Evolutionary conservation across 345 rosid genomes (phyloP), one percentile per base, ranked within the genome.

Genomic region (Toxicodendron radicans): DNA sequence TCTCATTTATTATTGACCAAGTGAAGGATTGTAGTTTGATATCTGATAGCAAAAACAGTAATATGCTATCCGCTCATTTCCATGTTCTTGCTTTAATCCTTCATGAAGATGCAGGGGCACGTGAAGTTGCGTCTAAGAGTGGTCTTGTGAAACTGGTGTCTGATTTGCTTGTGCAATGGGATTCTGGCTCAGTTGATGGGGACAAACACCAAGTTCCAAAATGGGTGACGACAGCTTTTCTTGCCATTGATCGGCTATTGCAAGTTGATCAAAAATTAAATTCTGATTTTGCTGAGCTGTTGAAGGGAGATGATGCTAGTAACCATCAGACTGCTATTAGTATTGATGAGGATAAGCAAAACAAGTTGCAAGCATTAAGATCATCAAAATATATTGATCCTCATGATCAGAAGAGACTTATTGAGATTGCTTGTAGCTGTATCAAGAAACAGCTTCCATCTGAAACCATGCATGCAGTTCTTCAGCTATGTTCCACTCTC

Each of bases 181-280:
- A 85, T 76, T 80, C 89, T 79, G 87, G 81, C 73, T 73, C 79
- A 74, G 86, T 75, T 64, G 87, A 79, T 21, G 75, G 72, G 70
- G 93, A 82, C 65, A 88, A 86, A 45, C n/a, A 20, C 17, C 84
- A 78, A 76, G 94, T 83, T 83, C 95, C 95, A 35, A 95, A 91
- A 85, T 95, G 99, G 97, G 91, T 92, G 72, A 90, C 97, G 48
- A 89, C 97, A 61, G 94, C 95, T 76, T 95, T 92, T 88, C 95
- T 95, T 82, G 91, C 97, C 63, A 79, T 92, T 70, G 99, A 95
- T 87, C 90, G 91, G 84, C 88, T 95, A 59, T 77, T 95, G 73
- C 99, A 92, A 76, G 93, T 79, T 30, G 97, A 95, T 82, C 89
- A 84, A 72, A 95, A 95, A 74, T 71, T 92, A 81, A 92, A 85